Evolutionary conservation across 2,329 filamentous ascomycete species (phyloP).

Genomic region (Talaromyces sp.): DNA sequence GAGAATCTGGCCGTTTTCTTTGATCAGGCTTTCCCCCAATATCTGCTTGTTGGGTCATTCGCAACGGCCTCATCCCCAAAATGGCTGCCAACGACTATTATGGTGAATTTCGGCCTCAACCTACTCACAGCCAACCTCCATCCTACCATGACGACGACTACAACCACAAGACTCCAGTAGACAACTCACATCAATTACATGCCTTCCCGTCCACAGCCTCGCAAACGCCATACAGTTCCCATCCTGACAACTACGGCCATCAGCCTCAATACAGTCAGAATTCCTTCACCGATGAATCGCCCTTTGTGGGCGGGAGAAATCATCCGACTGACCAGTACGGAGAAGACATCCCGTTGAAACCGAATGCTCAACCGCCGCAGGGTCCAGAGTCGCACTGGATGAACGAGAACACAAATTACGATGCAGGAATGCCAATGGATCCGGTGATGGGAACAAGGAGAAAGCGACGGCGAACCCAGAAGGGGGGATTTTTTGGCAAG

Average conservation of each 20-base stretch:
- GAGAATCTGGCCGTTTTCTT: background rate
- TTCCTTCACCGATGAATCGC: conserved; percentile 33
- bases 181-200: conserved; percentile 11
- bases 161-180: conserved; percentile 25
- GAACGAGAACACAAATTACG: conserved; percentile 43
- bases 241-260: conserved; percentile 39
- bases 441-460: conserved; percentile 21
- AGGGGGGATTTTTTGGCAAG: conserved; percentile 48
- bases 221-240: conserved; percentile 43
- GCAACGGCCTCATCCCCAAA: conserved; percentile 25
- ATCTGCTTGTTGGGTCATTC: background rate
- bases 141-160: conserved; percentile 30
- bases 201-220: conserved; percentile 15
- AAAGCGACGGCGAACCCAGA: conserved; percentile 20
- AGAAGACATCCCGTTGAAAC: conserved; percentile 42
- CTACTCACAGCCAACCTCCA: conserved; percentile 30
- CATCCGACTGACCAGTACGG: conserved; percentile 37
- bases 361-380: conserved; percentile 31
- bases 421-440: conserved; percentile 36
- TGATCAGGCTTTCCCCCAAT: background rate
- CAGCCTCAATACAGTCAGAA: conserved; percentile 37
- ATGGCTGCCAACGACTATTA: conserved; percentile 69
- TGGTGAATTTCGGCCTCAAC: conserved; percentile 35
- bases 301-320: conserved; percentile 30
- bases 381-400: conserved; percentile 36